phyloP scores from a whole-genome alignment of 2,329 filamentous ascomycete species.

The Xylariaceae sp. region DNA sequence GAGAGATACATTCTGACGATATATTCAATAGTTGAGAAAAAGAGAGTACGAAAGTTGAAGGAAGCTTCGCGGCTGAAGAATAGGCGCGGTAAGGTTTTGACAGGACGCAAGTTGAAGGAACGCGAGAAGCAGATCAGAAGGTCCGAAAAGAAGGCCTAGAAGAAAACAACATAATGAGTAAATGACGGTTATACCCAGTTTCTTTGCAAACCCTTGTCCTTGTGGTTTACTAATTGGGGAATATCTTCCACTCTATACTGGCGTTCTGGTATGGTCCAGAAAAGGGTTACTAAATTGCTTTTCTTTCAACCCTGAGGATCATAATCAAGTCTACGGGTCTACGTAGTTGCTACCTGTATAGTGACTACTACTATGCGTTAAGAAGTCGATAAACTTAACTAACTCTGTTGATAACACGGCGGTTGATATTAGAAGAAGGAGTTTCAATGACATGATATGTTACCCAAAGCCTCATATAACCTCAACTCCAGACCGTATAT shows the following conservation, averaged over 20 bases:
- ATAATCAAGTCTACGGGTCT: background rate
- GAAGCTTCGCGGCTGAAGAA: slow-evolving; percentile 28
- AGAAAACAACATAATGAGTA: slow-evolving; percentile 6
- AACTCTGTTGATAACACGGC: background rate
- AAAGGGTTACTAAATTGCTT: background rate
- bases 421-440: slow-evolving; percentile 6
- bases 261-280: background rate
- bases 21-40: slow-evolving; percentile 28
- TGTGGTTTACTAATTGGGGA: background rate
- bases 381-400: background rate
- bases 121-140: slow-evolving; percentile 25
- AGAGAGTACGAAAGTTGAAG: slow-evolving; percentile 30
- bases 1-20: background rate
- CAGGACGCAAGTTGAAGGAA: slow-evolving; percentile 31
- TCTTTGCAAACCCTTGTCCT: background rate
- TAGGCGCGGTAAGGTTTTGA: slow-evolving; percentile 31
- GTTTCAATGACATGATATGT: background rate
- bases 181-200: background rate
- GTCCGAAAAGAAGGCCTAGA: slow-evolving; percentile 26
- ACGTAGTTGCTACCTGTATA: background rate
- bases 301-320: background rate
- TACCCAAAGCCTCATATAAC: background rate
- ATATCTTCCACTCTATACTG: background rate
- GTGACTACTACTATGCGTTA: background rate
- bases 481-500: slow-evolving; percentile 15